phyloP scores from a whole-genome alignment of 805 yeast genomes.

The Blastobotrys robertii region DNA sequence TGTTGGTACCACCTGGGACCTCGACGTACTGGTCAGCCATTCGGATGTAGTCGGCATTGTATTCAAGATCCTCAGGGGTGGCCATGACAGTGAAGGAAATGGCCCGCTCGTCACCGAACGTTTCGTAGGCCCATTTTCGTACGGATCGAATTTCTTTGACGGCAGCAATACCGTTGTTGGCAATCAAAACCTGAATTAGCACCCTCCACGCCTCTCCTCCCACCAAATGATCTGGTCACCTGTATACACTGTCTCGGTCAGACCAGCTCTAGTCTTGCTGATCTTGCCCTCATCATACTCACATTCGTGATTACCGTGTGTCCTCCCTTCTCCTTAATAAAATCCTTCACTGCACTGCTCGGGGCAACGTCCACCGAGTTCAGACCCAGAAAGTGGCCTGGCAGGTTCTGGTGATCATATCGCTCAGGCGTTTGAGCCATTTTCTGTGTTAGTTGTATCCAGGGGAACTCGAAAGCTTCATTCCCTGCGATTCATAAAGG shows the following conservation, averaged over 20 bases:
- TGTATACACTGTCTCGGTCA: no score
- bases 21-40: slow-evolving; percentile 99
- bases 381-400: slow-evolving; percentile 72
- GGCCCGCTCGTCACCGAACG: slow-evolving; percentile 93
- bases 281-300: slow-evolving; percentile 11
- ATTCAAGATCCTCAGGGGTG: slow-evolving; percentile 96
- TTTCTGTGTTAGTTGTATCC: no score
- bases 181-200: slow-evolving; percentile 54
- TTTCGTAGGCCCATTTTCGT: slow-evolving; percentile 98
- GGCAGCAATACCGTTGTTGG: slow-evolving; percentile 99
- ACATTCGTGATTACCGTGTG: slow-evolving; percentile 81
- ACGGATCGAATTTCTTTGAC: slow-evolving; percentile 96
- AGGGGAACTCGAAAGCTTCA: no score
- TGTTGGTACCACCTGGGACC: slow-evolving; percentile 99
- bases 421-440: no score
- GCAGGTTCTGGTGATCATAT: slow-evolving; percentile 32
- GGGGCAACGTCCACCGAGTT: slow-evolving; percentile 71
- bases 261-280: no score
- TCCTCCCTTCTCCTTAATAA: slow-evolving; percentile 78
- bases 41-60: slow-evolving; percentile 94
- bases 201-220: no score
- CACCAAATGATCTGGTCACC: no score
- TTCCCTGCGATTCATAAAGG: no score
- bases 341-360: slow-evolving; percentile 62
- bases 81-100: slow-evolving; percentile 97